phyloP scores from a whole-genome alignment of 345 rosid genomes.

The Rhizophora apiculata region DNA sequence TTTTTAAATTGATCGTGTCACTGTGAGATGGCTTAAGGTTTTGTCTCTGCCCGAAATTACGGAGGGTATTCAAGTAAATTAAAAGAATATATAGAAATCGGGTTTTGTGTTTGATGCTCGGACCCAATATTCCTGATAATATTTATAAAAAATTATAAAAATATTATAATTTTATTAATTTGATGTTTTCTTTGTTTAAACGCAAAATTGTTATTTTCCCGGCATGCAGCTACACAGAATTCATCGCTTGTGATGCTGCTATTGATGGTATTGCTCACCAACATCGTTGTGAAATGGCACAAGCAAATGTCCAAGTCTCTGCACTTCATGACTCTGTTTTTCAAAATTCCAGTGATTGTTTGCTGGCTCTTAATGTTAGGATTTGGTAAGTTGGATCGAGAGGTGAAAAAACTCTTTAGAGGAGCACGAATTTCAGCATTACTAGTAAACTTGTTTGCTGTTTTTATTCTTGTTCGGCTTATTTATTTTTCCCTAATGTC shows the following conservation, averaged over 20 bases:
- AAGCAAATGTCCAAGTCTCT: slow-evolving; percentile 35
- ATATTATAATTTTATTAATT: background rate
- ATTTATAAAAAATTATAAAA: too few species aligned
- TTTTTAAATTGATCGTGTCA: too few species aligned
- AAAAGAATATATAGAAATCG: too few species aligned
- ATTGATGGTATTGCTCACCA: slow-evolving; percentile 56
- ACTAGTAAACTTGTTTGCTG: slow-evolving; percentile 48
- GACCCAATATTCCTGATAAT: too few species aligned
- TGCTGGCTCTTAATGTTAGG: slow-evolving; percentile 28
- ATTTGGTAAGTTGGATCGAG: slow-evolving; percentile 68
- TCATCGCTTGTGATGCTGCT: slow-evolving; percentile 87
- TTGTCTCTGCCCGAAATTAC: too few species aligned
- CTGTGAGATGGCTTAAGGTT: too few species aligned
- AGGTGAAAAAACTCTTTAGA: slow-evolving; percentile 51
- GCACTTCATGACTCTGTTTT: background rate
- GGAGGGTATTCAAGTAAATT: too few species aligned
- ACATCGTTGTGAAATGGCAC: slow-evolving; percentile 68
- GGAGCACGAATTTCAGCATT: slow-evolving; percentile 64
- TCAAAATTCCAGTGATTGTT: slow-evolving; percentile 8
- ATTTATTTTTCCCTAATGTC: slow-evolving; percentile 44
- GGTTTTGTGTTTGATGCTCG: too few species aligned
- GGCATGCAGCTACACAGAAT: slow-evolving; percentile 76
- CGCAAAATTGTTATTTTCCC: background rate
- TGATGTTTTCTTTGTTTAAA: background rate
- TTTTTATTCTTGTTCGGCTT: slow-evolving; percentile 63